A percentile compares a stretch with the other conserved stretches of the same genome.
phyloP scores from a whole-genome alignment of 768 basidiomycete genomes.

The Wakefieldia striispora region DNA sequence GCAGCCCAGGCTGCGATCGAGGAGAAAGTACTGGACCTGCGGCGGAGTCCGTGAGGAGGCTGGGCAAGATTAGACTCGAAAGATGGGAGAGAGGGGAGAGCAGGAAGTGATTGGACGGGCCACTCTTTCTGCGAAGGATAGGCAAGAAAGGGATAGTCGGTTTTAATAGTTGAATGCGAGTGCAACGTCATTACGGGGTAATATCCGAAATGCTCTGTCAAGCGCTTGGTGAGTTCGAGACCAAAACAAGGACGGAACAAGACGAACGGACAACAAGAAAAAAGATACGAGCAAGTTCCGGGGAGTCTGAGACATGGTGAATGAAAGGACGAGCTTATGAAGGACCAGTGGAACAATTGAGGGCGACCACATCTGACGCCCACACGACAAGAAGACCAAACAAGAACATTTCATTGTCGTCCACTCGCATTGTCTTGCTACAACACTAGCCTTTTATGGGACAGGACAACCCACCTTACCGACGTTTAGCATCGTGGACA shows the following conservation, averaged over 20 bases:
- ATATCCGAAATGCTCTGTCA: constrained; percentile 5
- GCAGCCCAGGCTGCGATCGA: constrained; percentile 62
- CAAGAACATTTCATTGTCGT: background rate
- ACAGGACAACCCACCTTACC: background rate
- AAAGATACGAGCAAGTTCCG: background rate
- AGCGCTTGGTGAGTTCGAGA: constrained; percentile 2
- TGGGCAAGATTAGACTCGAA: too few species aligned
- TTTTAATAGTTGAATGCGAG: constrained; percentile 11
- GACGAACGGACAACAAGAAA: constrained; percentile 1
- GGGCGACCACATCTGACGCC: background rate
- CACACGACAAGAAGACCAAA: constrained; percentile 19
- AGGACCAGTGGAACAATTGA: constrained; percentile 23
- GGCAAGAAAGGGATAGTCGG: constrained; percentile 42
- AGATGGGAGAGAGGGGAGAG: constrained; percentile 3
- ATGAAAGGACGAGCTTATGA: constrained; percentile 12
- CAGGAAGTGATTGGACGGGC: constrained; percentile 31
- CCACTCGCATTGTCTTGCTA: constrained; percentile 16
- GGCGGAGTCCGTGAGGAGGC: constrained; percentile 20
- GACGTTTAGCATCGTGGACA: too few species aligned
- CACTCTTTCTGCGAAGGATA: constrained; percentile 39
- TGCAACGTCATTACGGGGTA: constrained; percentile 12
- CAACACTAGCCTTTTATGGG: constrained; percentile 26
- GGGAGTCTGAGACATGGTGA: background rate
- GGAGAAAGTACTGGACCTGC: constrained; percentile 45
- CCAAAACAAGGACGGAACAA: constrained; percentile 1